A percentile compares a stretch with the other conserved stretches of the same genome.
Conservation (phyloP, 768 basidiomycete genomes). For the Gelatoporia subvermispora region DNA sequence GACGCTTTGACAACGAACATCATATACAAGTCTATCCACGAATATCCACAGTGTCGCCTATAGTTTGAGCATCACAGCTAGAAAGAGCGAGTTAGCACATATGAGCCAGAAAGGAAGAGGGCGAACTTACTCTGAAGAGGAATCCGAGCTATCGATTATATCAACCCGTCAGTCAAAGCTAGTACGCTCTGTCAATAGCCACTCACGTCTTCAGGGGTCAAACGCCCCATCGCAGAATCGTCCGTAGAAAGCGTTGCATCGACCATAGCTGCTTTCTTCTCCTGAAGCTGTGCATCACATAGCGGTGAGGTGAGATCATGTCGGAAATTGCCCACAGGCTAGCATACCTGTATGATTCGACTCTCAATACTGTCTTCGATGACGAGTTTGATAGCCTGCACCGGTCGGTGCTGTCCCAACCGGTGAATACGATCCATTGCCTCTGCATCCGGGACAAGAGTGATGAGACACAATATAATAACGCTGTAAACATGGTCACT, state of each 20-base stretch:
- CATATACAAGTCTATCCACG: no score
- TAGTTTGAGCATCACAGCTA: no score
- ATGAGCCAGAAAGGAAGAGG: neutral
- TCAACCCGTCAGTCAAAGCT: neutral
- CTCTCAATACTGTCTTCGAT: slow-evolving; percentile 96
- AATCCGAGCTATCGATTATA: slow-evolving; percentile 44
- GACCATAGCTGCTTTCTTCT: slow-evolving; percentile 96
- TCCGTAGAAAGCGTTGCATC: slow-evolving; percentile 81
- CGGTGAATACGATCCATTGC: slow-evolving; percentile 98
- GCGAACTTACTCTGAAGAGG: slow-evolving; percentile 48
- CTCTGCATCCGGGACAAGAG: slow-evolving; percentile 42
- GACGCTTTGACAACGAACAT: no score
- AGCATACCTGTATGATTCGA: slow-evolving; percentile 77
- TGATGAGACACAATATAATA: neutral
- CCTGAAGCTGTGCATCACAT: slow-evolving; percentile 58
- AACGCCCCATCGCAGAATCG: slow-evolving; percentile 87
- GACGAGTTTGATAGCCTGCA: slow-evolving; percentile 89
- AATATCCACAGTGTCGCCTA: no score
- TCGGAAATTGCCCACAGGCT: neutral
- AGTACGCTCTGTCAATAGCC: neutral
- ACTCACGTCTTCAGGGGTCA: slow-evolving; percentile 74
- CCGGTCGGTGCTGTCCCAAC: slow-evolving; percentile 90
- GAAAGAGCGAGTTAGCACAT: no score
- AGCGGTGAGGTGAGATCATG: neutral
- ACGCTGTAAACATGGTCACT: slow-evolving; percentile 25